Conservation (phyloP, 2,329 filamentous ascomycete species). For the Phaeosphaeria sp. region DNA sequence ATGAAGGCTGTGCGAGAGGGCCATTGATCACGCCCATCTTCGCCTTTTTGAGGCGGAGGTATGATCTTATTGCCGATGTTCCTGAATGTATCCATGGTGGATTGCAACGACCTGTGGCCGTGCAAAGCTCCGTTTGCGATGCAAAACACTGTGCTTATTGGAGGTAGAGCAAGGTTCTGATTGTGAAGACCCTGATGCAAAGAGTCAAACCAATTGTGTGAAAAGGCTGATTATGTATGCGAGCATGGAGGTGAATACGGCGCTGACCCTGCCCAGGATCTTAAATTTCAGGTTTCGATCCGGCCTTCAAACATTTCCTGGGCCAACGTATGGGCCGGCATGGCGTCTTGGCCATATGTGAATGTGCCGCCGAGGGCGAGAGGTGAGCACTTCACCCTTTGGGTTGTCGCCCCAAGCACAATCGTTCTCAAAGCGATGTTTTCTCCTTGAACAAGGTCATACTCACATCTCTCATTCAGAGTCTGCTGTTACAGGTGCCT, state of each 20-base stretch:
- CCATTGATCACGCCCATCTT: constrained; percentile 22
- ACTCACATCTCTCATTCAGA: too few species aligned
- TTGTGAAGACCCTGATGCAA: neutral
- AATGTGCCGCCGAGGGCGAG: neutral
- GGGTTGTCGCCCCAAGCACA: too few species aligned
- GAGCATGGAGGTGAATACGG: neutral
- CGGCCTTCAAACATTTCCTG: neutral
- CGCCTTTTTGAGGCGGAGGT: constrained; percentile 13
- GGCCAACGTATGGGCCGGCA: neutral
- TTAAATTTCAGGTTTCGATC: neutral
- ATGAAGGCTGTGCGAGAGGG: constrained; percentile 17
- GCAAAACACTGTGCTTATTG: neutral
- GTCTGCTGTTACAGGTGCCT: too few species aligned
- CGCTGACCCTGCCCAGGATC: neutral
- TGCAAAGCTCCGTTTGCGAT: neutral
- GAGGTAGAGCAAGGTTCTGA: neutral
- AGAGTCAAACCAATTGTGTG: neutral
- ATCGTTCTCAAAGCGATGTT: too few species aligned
- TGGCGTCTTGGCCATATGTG: neutral
- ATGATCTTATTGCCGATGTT: constrained; percentile 2
- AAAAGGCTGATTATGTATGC: neutral
- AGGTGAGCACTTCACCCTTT: neutral
- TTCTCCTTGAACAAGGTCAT: too few species aligned
- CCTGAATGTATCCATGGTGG: constrained; percentile 4
- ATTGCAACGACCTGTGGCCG: neutral